Evolutionary conservation across 2,329 filamentous ascomycete genomes (phyloP), one percentile per base, ranked within the genome.

Genomic region (Dothideomycetes sp.): DNA sequence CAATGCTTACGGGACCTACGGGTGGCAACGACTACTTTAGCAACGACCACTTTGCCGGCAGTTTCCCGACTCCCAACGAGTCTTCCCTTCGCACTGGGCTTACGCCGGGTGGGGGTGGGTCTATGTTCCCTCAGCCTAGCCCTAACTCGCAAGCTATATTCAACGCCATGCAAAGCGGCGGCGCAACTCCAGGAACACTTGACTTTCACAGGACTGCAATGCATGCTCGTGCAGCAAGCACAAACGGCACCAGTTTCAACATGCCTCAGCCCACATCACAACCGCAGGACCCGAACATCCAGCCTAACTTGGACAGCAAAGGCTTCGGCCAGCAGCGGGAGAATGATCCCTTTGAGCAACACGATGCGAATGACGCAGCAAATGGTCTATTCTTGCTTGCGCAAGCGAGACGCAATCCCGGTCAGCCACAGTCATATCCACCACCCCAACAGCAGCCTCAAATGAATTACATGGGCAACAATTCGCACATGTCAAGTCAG

Each of bases 131-230:
- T 41, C 84, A 82, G 40, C 82, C 86, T 2, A 94, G 84, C 58
- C 88, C 86, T 4, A 93, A 84, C 58, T 84, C 85, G 0, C 81
- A 87, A 65, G 82, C 83, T 37, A 65, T 95, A 5, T 85, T 88
- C 61, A 81, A 81, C 45, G 81, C 83, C 49, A 66, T 91, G 29
- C 79, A 84, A 48, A 84, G 77, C 55, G 84, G 84, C 48, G 84
- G 81, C 41, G 83, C 86, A 3, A 98, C 91, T 2, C 91, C 91
- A 7, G 81, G 81, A 45, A 94, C 89, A 0, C 67, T 94, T 36
- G 91, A 98, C 54, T 98, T 98, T 53, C 89, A 96, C 53, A 82
- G 89, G 44, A 94, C 89, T 47, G 91, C 89, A 19, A 67, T 96
- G 60, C 87, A 77, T 49, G 85, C 84, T 15, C 79, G 79, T 10